Conservation (phyloP, 805 yeast species). For the Candida silvatica region DNA sequence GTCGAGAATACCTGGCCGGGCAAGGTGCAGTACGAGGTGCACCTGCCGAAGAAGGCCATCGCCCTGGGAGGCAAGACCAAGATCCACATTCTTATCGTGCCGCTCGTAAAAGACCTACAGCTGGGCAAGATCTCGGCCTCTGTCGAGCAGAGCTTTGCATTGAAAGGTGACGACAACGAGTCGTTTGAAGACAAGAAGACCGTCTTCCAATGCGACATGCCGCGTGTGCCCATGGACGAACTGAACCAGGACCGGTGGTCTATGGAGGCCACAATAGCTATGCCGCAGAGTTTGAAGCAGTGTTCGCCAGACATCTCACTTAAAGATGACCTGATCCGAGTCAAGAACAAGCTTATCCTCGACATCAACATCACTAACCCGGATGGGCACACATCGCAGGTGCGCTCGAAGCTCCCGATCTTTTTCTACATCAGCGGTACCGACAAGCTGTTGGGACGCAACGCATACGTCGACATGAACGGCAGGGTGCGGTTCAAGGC, state of each 20-base stretch:
- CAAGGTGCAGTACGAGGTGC: slow-evolving; percentile 41
- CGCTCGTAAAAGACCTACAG: slow-evolving; percentile 36
- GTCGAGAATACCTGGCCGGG: slow-evolving; percentile 45
- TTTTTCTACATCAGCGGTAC: slow-evolving; percentile 32
- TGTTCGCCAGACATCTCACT: slow-evolving; percentile 36
- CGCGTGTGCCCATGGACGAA: slow-evolving; percentile 21
- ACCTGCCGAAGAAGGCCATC: slow-evolving; percentile 32
- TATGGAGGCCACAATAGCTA: slow-evolving; percentile 29
- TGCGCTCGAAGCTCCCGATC: slow-evolving; percentile 44
- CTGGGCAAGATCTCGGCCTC: slow-evolving; percentile 27
- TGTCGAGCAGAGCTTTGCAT: slow-evolving; percentile 23
- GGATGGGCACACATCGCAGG: slow-evolving; percentile 42
- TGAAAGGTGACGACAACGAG: slow-evolving; percentile 17
- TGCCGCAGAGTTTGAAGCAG: slow-evolving; percentile 31
- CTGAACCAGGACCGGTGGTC: slow-evolving; percentile 38
- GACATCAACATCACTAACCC: slow-evolving; percentile 36
- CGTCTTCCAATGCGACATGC: slow-evolving; percentile 29
- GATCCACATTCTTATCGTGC: slow-evolving; percentile 34
- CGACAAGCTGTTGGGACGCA: slow-evolving; percentile 16
- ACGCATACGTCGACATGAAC: slow-evolving; percentile 13
- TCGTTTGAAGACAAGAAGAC: slow-evolving; percentile 19
- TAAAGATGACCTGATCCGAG: slow-evolving; percentile 31
- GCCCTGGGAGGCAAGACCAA: slow-evolving; percentile 39
- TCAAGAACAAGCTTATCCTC: slow-evolving; percentile 37
- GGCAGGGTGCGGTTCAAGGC: slow-evolving; percentile 19